Conservation (phyloP, 129 eudicot species). For the Centaurea solstitialis region DNA sequence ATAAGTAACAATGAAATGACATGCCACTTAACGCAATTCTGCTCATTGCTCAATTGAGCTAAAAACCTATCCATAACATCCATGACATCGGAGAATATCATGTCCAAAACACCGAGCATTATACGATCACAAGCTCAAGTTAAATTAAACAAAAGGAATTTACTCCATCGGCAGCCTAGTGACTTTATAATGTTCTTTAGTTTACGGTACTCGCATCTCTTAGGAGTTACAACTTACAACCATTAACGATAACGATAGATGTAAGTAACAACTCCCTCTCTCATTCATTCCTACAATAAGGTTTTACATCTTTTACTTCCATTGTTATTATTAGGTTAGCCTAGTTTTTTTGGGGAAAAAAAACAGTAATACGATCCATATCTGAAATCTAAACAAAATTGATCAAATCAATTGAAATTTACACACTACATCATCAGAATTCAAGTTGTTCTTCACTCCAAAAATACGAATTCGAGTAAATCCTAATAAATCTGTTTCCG, state of each 20-base stretch:
- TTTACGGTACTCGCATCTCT: background rate
- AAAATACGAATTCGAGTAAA: background rate
- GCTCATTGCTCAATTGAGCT: background rate
- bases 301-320: background rate
- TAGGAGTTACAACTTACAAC: background rate
- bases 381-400: background rate
- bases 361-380: background rate
- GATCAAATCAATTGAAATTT: background rate
- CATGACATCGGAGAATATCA: background rate
- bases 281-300: background rate
- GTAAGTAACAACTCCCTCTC: background rate
- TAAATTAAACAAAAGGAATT: background rate
- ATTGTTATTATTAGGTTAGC: background rate
- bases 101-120: background rate
- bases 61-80: background rate
- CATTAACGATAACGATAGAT: background rate
- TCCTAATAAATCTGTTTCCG: background rate
- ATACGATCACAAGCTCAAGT: background rate
- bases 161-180: background rate
- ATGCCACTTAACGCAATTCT: background rate
- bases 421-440: background rate
- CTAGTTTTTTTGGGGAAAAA: background rate
- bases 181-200: background rate
- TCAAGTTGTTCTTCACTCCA: conserved; percentile 1
- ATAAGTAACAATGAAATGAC: background rate